Evolutionary conservation across 108 stramenopile species (phyloP), one percentile per base, ranked within the genome.

Genomic region (Cylindrotheca fusiformis): DNA sequence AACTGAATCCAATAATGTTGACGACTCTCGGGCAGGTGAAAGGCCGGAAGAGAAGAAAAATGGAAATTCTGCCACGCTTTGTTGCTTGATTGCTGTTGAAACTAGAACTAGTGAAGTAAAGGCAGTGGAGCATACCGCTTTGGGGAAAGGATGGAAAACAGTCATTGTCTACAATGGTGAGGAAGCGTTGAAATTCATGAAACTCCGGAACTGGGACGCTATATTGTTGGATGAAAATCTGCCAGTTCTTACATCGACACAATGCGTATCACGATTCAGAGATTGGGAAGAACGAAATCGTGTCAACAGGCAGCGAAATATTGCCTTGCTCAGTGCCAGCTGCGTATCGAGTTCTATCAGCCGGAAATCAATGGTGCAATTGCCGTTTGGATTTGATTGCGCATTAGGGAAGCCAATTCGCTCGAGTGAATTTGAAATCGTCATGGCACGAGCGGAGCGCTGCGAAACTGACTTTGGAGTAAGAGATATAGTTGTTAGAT

Each of bases 241-340:
- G 47, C 78, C 74, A 20, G 22, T 30, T 18, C 62, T 62, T 31
- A 65, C 70, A 26, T 71, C 74, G 20, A 32, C 58, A 17, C 55
- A 58, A 52, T 73, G 77, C 27, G 59, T 82, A 20, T 63, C 47
- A 4, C 71, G 76, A 10, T 82, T 82, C 54, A 60, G 78, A 19
- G 78, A 76, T 28, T 82, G 81, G 81, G 81, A 82, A 57, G 72
- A 54, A 25, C 47, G 61, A 17, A 76, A 70, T 44, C 69, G 81
- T 5, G 68, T 76, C 8, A 60, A 58, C 0, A 46, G 56, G 20
- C 81, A 82, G 48, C 68, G 63, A 27, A 76, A 79, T 69, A 61
- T 82, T 21, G 60, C 50, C 24, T 32, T 87, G 10, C 8, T 83
- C 2, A 64, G 65, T 28, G 79, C 69, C 29, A 62, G 27, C 32